phyloP scores from a whole-genome alignment of 495 filamentous ascomycete genomes.

The Neurospora sublineolata region DNA sequence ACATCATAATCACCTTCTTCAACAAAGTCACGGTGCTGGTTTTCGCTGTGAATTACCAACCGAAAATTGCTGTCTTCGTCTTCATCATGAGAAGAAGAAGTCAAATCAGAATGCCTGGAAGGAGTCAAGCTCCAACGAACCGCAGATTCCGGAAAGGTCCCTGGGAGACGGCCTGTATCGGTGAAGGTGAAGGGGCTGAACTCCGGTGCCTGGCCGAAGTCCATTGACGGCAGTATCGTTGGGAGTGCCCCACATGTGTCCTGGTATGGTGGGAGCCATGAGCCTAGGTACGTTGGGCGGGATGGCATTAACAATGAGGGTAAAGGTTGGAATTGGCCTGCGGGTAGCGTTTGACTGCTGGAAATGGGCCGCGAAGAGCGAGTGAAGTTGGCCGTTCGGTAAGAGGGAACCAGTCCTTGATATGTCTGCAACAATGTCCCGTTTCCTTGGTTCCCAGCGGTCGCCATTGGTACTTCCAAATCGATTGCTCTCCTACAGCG shows the following conservation, averaged over 20 bases:
- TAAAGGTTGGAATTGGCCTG: not conserved
- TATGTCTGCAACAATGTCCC: not conserved
- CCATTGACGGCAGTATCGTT: not conserved
- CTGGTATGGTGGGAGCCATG: not conserved
- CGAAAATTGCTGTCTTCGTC: not conserved
- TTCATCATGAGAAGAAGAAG: not conserved
- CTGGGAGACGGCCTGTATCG: not conserved
- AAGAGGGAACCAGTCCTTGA: not conserved
- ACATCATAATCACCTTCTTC: not conserved
- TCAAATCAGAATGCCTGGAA: not conserved
- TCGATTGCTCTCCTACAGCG: not conserved
- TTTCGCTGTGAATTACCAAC: not conserved
- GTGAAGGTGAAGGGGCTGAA: not conserved
- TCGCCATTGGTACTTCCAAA: not conserved
- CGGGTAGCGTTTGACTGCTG: not conserved
- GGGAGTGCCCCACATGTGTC: not conserved
- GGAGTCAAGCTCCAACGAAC: not conserved
- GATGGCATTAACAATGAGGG: not conserved
- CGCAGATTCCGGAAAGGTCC: not conserved
- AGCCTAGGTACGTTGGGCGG: not conserved
- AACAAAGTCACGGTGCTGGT: not conserved
- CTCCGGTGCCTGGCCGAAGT: not conserved
- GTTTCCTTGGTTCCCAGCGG: not conserved
- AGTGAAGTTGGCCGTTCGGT: not conserved
- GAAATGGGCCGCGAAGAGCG: not conserved